Base-by-base conservation (phyloP, 441 rosid species). In the Adansonia gregorii region DNA sequence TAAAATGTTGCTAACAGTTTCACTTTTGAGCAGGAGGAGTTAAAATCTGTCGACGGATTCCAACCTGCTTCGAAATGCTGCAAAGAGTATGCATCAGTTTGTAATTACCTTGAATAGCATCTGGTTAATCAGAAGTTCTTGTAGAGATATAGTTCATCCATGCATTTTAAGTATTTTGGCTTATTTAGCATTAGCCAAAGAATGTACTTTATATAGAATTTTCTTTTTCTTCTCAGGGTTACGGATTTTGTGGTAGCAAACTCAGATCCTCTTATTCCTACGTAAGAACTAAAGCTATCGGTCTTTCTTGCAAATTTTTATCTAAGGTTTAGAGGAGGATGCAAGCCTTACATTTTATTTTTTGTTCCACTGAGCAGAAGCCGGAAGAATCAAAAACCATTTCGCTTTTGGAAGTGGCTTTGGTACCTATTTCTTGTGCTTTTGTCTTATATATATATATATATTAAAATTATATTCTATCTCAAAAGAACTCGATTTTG, bases 221-320 rank as follows among this genome's bases (percentile, higher is more conserved):
- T 43, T 24, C 8, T 60, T 24, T 9, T 63, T 4, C 22, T 6
- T 66, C 22, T 67, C 90, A 88, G 93, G 88, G 80, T 89, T 76
- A 78, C 83, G 17, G 88, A 89, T 68, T 89, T 90, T 45, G 92
- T 93, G 35, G 70, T 83, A 73, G 89, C 89, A 76, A 93, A 87
- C 0, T 78, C 93, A 1, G 98, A 94, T 78, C 97, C 98, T 75
- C 59, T 92, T 54, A 83, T 93, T 67, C 93, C 88, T 17, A 81
- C 86, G 98, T 94, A 89, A 88, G 98, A 52, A 82, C 9, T 59
- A 41, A 73, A 9, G 27, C 27, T 24, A 24, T 24, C 27, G 27
- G 27, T 24, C 27, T 24, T 24, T 24, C 27, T 24, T 24, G 27
- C 27, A 24, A 24, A 45, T 45, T 45, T 45, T 9, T 45, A 9